Evolutionary conservation across 345 rosid genomes (phyloP).

Genomic region (Zanthoxylum bungeanum): DNA sequence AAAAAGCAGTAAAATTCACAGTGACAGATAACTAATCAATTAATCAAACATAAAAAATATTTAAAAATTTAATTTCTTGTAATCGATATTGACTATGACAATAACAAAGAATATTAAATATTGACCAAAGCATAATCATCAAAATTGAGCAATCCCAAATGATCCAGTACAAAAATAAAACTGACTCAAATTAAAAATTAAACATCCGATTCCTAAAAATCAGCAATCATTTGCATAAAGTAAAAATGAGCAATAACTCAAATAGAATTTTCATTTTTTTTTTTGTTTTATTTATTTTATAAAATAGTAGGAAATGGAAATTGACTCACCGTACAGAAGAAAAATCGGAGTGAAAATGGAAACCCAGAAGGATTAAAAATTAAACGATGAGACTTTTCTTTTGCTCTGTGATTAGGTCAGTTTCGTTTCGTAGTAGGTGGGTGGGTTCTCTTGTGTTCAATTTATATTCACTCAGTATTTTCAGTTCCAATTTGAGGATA

Average conservation of each 20-base stretch:
- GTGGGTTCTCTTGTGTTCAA: background rate
- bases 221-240: background rate
- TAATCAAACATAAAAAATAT: background rate
- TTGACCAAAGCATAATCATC: background rate
- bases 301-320: too few relatives aligned
- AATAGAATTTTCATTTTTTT: background rate
- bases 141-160: slow-evolving; percentile 3
- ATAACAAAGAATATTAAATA: background rate
- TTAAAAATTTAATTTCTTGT: background rate
- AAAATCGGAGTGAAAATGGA: background rate
- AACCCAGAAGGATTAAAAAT: background rate
- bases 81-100: background rate
- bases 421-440: background rate
- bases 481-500: background rate
- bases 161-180: background rate
- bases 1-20: background rate
- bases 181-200: background rate
- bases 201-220: slow-evolving; percentile 4
- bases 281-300: too few relatives aligned
- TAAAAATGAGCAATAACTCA: background rate
- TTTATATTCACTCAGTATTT: background rate
- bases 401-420: background rate
- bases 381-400: background rate
- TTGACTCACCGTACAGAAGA: slow-evolving; percentile 2
- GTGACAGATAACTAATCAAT: background rate